These are phyloP conservation scores for Salix arbutifolia DNA, from an alignment of 345 rosid species.

Conservation along the genomic window DNA sequence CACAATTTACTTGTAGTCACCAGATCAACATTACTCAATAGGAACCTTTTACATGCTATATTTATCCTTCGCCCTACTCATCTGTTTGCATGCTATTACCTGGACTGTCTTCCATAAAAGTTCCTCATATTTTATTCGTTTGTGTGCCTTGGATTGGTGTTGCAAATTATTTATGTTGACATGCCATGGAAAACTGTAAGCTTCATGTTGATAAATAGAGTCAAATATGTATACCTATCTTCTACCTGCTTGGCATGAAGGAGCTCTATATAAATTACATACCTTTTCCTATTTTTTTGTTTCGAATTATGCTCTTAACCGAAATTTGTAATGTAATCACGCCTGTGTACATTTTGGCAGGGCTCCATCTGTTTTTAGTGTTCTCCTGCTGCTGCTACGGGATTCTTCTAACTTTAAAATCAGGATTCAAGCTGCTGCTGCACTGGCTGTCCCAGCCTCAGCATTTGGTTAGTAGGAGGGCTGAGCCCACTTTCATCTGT, in stretches of 20 bases:
- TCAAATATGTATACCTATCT: background rate
- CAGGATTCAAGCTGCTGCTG: constrained; percentile 96
- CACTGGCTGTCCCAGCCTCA: constrained; percentile 77
- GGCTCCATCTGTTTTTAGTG: constrained; percentile 87
- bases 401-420: constrained; percentile 92
- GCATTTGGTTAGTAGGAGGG: constrained; percentile 47
- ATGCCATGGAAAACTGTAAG: background rate
- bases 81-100: background rate
- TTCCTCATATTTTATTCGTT: background rate
- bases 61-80: background rate
- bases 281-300: background rate
- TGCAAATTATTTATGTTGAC: background rate
- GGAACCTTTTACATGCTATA: background rate
- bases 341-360: constrained; percentile 35
- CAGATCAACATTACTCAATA: background rate
- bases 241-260: background rate
- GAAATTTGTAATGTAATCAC: background rate
- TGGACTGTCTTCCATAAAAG: background rate
- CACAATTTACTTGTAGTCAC: background rate
- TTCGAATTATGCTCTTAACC: background rate
- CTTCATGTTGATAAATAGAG: constrained; percentile 4
- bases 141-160: background rate
- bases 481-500: constrained; percentile 2
- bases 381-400: constrained; percentile 69
- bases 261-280: background rate